phyloP scores from a whole-genome alignment of 106 monocot genomes.

The Dendrobium officinale region DNA sequence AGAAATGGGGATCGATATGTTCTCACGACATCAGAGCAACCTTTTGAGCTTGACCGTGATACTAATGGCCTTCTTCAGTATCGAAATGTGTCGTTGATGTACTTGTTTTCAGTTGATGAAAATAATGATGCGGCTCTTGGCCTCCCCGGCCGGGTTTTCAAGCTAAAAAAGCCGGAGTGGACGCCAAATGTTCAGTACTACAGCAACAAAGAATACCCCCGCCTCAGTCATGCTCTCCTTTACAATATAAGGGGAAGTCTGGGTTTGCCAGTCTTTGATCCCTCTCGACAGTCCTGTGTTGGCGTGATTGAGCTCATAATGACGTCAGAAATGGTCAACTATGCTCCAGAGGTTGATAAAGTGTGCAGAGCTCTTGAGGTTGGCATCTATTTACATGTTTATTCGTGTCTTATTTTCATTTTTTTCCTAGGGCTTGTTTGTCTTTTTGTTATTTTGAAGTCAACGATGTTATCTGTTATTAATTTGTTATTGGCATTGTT shows the following conservation, averaged over 20 bases:
- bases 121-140: slow-evolving; percentile 46
- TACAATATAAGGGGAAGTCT: slow-evolving; percentile 61
- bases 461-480: not conserved
- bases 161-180: slow-evolving; percentile 67
- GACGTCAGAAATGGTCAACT: slow-evolving; percentile 76
- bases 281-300: slow-evolving; percentile 47
- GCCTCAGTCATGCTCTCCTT: slow-evolving; percentile 59
- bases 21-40: slow-evolving; percentile 83
- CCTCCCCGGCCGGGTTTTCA: slow-evolving; percentile 77
- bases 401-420: not conserved
- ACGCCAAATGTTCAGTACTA: slow-evolving; percentile 87
- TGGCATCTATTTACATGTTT: slow-evolving; percentile 5
- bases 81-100: slow-evolving; percentile 54
- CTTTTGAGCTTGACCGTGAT: slow-evolving; percentile 60
- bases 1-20: slow-evolving; percentile 39
- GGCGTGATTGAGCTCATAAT: slow-evolving; percentile 87
- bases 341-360: slow-evolving; percentile 80
- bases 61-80: slow-evolving; percentile 49
- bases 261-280: slow-evolving; percentile 76
- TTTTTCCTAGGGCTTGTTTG: not conserved
- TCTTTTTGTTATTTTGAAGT: not conserved
- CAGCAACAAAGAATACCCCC: slow-evolving; percentile 62
- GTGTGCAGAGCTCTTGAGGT: slow-evolving; percentile 97
- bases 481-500: not conserved
- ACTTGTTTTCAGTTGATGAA: slow-evolving; percentile 57